phyloP scores from a whole-genome alignment of 352 stramenopile species.

The Halophytophthora polymorphica region DNA sequence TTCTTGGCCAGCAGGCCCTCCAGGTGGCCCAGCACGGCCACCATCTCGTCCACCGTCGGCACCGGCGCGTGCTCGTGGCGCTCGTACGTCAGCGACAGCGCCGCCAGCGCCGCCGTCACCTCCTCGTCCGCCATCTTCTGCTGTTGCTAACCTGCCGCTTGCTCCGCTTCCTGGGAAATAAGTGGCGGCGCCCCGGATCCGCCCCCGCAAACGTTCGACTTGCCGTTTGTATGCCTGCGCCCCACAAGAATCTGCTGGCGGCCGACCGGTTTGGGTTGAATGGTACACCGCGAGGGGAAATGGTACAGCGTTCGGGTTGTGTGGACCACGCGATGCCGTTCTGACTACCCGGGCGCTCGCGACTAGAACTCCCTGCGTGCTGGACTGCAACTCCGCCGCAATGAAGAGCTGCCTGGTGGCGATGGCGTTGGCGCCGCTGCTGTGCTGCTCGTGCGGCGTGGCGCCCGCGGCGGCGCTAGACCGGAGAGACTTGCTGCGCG shows the following conservation, averaged over 20 bases:
- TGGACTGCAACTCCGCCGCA: slow-evolving; percentile 1
- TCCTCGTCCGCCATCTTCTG: slow-evolving; percentile 47
- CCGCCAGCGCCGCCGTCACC: slow-evolving; percentile 55
- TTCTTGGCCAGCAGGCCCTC: slow-evolving; percentile 92
- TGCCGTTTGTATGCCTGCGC: neutral
- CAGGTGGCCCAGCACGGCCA: slow-evolving; percentile 76
- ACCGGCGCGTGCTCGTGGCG: slow-evolving; percentile 56
- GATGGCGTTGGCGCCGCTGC: slow-evolving; percentile 5
- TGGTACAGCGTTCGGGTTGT: too few species aligned
- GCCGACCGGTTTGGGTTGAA: too few species aligned
- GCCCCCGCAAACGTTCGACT: neutral
- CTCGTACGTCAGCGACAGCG: slow-evolving; percentile 54
- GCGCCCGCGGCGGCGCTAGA: slow-evolving; percentile 21
- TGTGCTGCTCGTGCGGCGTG: slow-evolving; percentile 13
- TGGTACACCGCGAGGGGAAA: too few species aligned
- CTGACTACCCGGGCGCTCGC: slow-evolving; percentile 10
- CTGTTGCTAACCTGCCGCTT: neutral
- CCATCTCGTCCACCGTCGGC: slow-evolving; percentile 70
- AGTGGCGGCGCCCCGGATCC: too few species aligned
- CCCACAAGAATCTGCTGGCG: too few species aligned
- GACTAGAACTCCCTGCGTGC: slow-evolving; percentile 13
- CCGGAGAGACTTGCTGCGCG: slow-evolving; percentile 29
- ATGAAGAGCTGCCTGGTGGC: slow-evolving; percentile 11
- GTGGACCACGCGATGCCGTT: too few species aligned
- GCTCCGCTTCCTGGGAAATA: too few species aligned